These are phyloP conservation scores for Suhomyces ambrosiae DNA, from an alignment of 1,139 yeast species.

Conservation along the genomic window DNA sequence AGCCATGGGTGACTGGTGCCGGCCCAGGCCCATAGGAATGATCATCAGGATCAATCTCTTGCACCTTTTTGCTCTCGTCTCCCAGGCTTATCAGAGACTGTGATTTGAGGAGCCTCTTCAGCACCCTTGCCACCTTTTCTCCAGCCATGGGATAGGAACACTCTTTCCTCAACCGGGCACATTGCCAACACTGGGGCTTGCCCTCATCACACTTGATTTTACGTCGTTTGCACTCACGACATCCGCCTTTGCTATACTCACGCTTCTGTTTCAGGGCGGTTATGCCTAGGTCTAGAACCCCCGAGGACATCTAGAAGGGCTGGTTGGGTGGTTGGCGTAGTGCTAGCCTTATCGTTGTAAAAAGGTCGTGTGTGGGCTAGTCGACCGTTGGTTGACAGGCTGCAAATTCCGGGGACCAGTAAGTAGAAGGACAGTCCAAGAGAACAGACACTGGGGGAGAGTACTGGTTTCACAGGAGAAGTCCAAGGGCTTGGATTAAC, in stretches of 20 bases:
- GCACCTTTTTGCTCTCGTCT: no score
- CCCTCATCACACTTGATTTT: slow-evolving; percentile 32
- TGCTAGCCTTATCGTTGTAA: no score
- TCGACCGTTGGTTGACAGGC: no score
- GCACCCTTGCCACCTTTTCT: slow-evolving; percentile 20
- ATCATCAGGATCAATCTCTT: no score
- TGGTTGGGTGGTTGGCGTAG: slow-evolving; percentile 1
- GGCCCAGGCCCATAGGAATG: no score
- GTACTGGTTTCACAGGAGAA: no score
- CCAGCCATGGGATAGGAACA: slow-evolving; percentile 26
- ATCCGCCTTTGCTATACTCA: slow-evolving; percentile 29
- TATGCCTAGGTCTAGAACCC: slow-evolving; percentile 18
- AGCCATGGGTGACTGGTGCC: no score
- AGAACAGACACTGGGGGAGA: no score
- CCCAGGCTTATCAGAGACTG: no score
- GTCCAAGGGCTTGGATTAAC: no score
- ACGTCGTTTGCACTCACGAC: slow-evolving; percentile 32
- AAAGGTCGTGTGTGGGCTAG: not conserved
- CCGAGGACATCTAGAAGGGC: slow-evolving; percentile 22
- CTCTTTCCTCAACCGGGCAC: slow-evolving; percentile 24
- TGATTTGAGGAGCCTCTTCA: slow-evolving; percentile 9
- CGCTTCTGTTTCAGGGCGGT: slow-evolving; percentile 16
- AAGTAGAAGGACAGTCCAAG: no score
- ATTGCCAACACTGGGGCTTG: slow-evolving; percentile 29
- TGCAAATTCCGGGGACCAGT: no score